These are phyloP conservation scores for Micractinium sp. DNA, from an alignment of 139 green algal genomes.

Conservation along the genomic window DNA sequence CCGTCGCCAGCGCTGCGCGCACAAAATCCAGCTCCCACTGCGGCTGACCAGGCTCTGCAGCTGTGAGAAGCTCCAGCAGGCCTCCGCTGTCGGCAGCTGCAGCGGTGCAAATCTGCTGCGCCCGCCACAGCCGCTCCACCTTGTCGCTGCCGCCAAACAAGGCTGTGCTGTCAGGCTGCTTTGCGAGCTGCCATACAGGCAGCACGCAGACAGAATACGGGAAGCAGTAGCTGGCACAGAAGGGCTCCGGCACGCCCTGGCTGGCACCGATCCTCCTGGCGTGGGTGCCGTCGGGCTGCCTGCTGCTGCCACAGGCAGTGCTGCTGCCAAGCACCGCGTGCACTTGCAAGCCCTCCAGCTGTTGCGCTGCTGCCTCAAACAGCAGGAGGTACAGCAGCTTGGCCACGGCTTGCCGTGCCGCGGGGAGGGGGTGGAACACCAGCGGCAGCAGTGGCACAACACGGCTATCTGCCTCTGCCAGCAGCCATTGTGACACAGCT, in stretches of 20 bases:
- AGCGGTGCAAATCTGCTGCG: background rate
- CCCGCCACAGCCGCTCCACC: conserved; percentile 9
- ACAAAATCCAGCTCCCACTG: conserved; percentile 11
- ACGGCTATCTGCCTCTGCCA: background rate
- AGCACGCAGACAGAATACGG: background rate
- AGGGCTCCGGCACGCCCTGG: conserved; percentile 1
- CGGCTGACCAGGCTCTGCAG: background rate
- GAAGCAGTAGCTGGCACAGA: conserved; percentile 2
- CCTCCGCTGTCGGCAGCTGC: background rate
- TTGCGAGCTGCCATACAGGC: background rate
- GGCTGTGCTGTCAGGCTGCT: background rate
- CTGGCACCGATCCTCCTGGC: background rate
- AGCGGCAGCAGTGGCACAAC: conserved; percentile 4
- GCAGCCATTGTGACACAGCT: background rate
- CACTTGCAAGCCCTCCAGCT: background rate
- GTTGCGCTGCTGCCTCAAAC: background rate
- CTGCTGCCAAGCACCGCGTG: background rate
- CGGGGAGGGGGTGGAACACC: conserved; percentile 5
- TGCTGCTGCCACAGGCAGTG: background rate
- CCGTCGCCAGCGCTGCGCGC: background rate
- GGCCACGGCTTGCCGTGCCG: background rate
- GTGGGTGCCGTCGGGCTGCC: background rate
- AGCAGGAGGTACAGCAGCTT: conserved; percentile 12
- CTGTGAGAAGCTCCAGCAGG: conserved; percentile 2
- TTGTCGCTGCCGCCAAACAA: conserved; percentile 9